Evolutionary conservation across 768 basidiomycete species (phyloP), one percentile per base, ranked within the genome.

Genomic region (Boletus bicolor): DNA sequence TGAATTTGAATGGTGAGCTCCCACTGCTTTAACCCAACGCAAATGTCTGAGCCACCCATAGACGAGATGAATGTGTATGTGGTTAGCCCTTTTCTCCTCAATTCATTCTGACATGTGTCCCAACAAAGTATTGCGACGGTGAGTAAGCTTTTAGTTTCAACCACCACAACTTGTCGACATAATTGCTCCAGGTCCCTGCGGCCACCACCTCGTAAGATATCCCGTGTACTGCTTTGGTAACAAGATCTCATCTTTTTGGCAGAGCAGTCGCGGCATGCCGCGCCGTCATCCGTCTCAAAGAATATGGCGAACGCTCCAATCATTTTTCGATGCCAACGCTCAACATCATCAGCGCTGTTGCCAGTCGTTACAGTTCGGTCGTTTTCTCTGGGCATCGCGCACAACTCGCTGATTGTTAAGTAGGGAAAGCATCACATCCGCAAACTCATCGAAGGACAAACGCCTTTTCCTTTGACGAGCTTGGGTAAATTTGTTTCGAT

Each of bases 261-360:
- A 66, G 65, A 42, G 65, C 66, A 10, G 11, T 66, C 52, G 84
- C 85, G 21, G 82, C 87, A 30, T 85, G 85, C 67, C 80, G 87
- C 43, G 65, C 84, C 30, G 86, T 88, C 44, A 84, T 86, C 66
- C 78, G 84, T 56, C 74, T 89, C 24, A 77, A 82, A 37, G 83
- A 85, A 50, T 84, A 82, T 60, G 79, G 73, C 59, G 42, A 72
- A 63, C 53, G 51, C 19, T 41, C 64, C n/a, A 36, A 47, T n/a
- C 38, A 4, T 12, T 63, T 55, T 44, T 58, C 55, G 11, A 45
- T 55, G n/a, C 66, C 65, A 9, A 57, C 66, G 19, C 58, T 68
- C 51, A 67, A 64, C 32, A 48, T 68, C 15, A 54, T 68, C 21
- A 58, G 44, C n/a, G 61, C 53, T 10, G 28, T 65, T 10, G 52